A percentile compares a stretch with the other conserved stretches of the same genome.
phyloP scores from a whole-genome alignment of 2,329 filamentous ascomycete species.

The Parasarocladium wereldwijsianum region DNA sequence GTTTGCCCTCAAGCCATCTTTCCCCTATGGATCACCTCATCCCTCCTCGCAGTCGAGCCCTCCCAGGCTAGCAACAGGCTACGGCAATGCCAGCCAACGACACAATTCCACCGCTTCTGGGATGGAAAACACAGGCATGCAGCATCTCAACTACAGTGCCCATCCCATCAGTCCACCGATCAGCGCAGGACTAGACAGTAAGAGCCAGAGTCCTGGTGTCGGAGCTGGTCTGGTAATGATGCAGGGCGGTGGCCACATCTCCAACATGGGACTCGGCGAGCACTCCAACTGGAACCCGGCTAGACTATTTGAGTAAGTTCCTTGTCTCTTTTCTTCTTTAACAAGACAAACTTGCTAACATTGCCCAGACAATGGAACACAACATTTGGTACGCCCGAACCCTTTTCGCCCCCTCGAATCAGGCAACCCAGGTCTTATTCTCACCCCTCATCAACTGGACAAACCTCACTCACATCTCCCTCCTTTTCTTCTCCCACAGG shows the following conservation, averaged over 20 bases:
- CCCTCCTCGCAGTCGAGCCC: constrained; percentile 49
- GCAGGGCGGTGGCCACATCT: constrained; percentile 36
- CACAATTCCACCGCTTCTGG: no score
- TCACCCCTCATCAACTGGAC: no score
- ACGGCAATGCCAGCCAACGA: constrained; percentile 22
- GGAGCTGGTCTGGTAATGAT: constrained; percentile 56
- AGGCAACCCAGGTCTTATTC: constrained; percentile 32
- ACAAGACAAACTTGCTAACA: constrained; percentile 5
- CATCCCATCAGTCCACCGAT: constrained; percentile 73
- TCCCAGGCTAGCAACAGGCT: constrained; percentile 33
- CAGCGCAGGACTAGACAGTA: constrained; percentile 57
- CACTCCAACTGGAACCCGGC: constrained; percentile 68
- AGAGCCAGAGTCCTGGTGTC: constrained; percentile 61
- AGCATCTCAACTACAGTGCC: constrained; percentile 51
- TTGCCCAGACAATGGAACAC: constrained; percentile 77
- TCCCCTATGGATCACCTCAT: constrained; percentile 72
- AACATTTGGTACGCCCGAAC: constrained; percentile 63
- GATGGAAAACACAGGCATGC: constrained; percentile 36
- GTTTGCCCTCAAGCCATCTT: constrained; percentile 77
- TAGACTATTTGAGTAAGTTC: constrained; percentile 74
- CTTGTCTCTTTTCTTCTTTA: constrained; percentile 3
- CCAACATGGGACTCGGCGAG: constrained; percentile 46
- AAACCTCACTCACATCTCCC: no score
- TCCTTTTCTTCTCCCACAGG: constrained; percentile 36
- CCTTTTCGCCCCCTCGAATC: constrained; percentile 19